Percentiles rank a stretch among this genome's conserved stretches.
Evolutionary conservation across 2,329 filamentous ascomycete genomes (phyloP).

Genomic region (Fusarium acutatum): DNA sequence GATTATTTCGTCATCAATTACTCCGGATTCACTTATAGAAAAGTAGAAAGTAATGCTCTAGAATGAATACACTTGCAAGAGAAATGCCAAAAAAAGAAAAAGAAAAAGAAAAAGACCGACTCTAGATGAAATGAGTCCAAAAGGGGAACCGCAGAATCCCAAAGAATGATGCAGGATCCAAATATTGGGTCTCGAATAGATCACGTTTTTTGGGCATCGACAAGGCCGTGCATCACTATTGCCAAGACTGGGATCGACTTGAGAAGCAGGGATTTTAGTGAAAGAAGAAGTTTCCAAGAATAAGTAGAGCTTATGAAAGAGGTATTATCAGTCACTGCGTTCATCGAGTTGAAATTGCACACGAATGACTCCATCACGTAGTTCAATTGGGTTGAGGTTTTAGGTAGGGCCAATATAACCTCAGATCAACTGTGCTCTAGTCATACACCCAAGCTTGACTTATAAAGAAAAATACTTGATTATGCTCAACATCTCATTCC

Average conservation of each 20-base stretch:
- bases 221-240: conserved; percentile 21
- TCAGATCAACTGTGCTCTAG: not conserved
- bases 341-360: not conserved
- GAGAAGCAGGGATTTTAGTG: not conserved
- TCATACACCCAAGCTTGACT: not conserved
- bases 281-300: not conserved
- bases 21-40: not conserved
- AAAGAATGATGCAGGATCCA: conserved; percentile 6
- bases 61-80: not conserved
- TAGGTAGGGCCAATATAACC: not conserved
- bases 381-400: not conserved
- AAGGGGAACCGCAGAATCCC: not conserved
- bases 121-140: not conserved
- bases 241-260: conserved; percentile 1
- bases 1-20: not conserved
- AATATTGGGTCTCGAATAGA: not conserved
- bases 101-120: not conserved
- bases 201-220: conserved; percentile 15
- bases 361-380: not conserved
- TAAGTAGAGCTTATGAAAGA: not conserved
- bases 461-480: not conserved
- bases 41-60: not conserved
- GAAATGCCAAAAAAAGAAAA: not conserved
- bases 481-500: not conserved
- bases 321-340: not conserved